Base-by-base conservation (phyloP, 768 basidiomycete species). In the Pisolithus tinctorius region DNA sequence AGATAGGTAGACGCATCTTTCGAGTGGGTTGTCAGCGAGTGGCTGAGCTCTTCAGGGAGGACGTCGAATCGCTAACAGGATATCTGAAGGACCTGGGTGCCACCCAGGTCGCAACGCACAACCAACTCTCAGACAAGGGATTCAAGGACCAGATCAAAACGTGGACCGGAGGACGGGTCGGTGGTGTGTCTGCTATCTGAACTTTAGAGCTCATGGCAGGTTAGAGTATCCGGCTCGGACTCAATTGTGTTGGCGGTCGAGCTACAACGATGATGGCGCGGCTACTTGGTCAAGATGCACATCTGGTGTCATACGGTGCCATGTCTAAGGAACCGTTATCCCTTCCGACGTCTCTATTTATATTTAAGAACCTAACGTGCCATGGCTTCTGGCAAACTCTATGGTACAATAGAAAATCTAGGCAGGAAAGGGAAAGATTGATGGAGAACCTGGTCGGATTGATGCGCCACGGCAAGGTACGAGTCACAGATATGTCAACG, bases 321-420 rank as follows among this genome's bases (percentile, higher is more conserved):
- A 93, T 94, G 91, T 86, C 91, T 1, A 91, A 86, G 62, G 76
- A 84, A 48, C 88, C 91, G 0, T 66, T 94, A 16, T 77, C 81
- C 1, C 63, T 94, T 20, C 86, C 92, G 1, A 84, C 87, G 0
- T 86, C 86, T 0, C 70, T 83, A 20, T 84, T 89, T 68, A 91
- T 94, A 53, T 94, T 94, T 74, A 89, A 83, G 56, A 86, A 89
- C 63, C 71, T 93, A 56, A 84, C 77, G 0, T 74, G 76, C 23
- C 84, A 80, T 46, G 91, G 88, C 5, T 90, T 84, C 65, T 91
- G 88, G 87, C 84, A 88, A 63, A 80, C 72, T 47, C 74, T 76
- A 29, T 89, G 88, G 88, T 86, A 86, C 55, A 63, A 67, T 25
- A 65, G 73, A 26, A 76, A 78, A 47, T 62, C 73, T 14, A 67